phyloP scores from a whole-genome alignment of 495 filamentous ascomycete genomes.

The Rhypophila decipiens region DNA sequence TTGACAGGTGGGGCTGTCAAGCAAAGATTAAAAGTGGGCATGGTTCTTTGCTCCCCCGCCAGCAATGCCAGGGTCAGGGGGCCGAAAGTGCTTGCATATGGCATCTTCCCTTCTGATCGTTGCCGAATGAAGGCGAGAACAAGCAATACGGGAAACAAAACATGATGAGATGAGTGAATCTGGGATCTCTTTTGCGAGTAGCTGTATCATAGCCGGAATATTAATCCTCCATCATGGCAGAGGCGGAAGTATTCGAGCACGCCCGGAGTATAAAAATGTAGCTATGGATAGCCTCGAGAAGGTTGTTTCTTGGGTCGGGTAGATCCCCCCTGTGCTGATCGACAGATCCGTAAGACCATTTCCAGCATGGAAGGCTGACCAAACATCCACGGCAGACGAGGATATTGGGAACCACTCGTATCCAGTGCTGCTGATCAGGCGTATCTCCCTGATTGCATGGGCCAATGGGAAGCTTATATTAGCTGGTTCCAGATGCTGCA shows the following conservation, averaged over 20 bases:
- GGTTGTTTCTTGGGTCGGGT: conserved; percentile 4
- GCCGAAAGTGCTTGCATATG: not conserved
- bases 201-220: too few relatives aligned
- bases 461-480: not conserved
- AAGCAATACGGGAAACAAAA: not conserved
- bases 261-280: not conserved
- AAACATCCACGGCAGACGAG: not conserved
- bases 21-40: not conserved
- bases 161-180: not conserved
- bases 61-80: not conserved
- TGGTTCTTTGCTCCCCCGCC: not conserved
- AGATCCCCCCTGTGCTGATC: conserved; percentile 22
- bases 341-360: conserved; percentile 21
- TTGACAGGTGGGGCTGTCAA: not conserved
- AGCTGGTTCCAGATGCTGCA: not conserved
- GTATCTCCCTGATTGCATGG: not conserved
- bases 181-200: too few relatives aligned
- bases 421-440: not conserved
- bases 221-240: too few relatives aligned
- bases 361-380: conserved; percentile 8
- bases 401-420: not conserved
- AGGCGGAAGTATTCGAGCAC: not conserved
- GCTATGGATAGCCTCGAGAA: not conserved
- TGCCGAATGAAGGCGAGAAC: not conserved
- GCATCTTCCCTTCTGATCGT: not conserved